phyloP scores from a whole-genome alignment of 257 asterid species.

The Solanum clarkiae region DNA sequence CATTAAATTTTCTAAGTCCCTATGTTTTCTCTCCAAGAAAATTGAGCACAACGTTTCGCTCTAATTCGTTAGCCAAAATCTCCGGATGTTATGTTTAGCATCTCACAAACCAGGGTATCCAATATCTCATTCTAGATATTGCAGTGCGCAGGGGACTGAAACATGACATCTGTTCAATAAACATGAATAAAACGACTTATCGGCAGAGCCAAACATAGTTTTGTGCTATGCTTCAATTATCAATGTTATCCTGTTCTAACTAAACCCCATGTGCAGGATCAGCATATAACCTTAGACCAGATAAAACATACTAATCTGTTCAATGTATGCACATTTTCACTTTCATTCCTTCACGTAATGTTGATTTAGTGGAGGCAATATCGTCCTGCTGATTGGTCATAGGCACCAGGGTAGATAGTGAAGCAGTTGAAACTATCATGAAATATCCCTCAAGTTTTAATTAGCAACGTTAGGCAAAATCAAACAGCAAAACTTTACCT shows the following conservation, averaged over 20 bases:
- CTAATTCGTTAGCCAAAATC: neutral
- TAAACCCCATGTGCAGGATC: neutral
- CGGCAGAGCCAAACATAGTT: neutral
- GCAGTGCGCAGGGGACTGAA: neutral
- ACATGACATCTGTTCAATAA: neutral
- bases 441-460: neutral
- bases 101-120: neutral
- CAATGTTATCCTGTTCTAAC: neutral
- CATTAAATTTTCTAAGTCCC: neutral
- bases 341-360: neutral
- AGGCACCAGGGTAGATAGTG: neutral
- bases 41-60: neutral
- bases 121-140: neutral
- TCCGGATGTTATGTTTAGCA: neutral
- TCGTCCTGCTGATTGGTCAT: neutral
- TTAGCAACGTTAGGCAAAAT: neutral
- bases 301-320: neutral
- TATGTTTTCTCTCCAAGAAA: neutral
- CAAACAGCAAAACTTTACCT: slow-evolving; percentile 1
- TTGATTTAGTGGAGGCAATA: neutral
- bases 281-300: neutral
- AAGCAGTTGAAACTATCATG: neutral
- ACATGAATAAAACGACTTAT: neutral
- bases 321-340: neutral
- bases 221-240: neutral